These are phyloP conservation scores for Myriosclerotinia curreyana DNA, from an alignment of 2,329 filamentous ascomycete species.

Conservation along the genomic window DNA sequence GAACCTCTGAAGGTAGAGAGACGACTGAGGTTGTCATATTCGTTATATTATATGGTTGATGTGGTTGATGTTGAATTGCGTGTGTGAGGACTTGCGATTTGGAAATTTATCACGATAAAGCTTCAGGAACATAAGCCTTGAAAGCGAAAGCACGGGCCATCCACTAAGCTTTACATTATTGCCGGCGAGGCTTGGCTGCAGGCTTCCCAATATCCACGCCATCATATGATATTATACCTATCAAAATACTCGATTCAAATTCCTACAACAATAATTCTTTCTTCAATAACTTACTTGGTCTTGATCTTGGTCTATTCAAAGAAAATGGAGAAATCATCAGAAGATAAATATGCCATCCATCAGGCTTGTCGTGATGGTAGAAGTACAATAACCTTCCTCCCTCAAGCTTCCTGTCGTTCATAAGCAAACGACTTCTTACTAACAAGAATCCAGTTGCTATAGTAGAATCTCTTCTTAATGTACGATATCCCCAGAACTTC, in stretches of 20 bases:
- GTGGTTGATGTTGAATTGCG: slow-evolving; percentile 12
- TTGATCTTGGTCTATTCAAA: background rate
- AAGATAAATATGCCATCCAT: slow-evolving; percentile 76
- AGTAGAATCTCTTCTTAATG: slow-evolving; percentile 73
- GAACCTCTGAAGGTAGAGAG: slow-evolving; percentile 26
- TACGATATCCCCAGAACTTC: slow-evolving; percentile 41
- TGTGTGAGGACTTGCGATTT: slow-evolving; percentile 1
- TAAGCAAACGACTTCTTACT: slow-evolving; percentile 29
- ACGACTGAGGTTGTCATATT: slow-evolving; percentile 18
- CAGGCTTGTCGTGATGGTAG: slow-evolving; percentile 82
- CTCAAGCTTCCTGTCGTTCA: background rate
- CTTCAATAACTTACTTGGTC: too few relatives aligned
- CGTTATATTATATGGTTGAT: slow-evolving; percentile 6
- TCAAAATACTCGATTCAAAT: background rate
- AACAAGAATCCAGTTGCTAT: slow-evolving; percentile 52
- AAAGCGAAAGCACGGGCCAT: background rate
- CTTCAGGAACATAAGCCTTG: slow-evolving; percentile 17
- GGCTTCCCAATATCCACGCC: slow-evolving; percentile 15
- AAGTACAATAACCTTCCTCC: slow-evolving; percentile 52
- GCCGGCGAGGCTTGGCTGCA: slow-evolving; percentile 9
- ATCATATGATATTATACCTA: slow-evolving; percentile 5
- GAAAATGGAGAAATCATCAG: slow-evolving; percentile 25
- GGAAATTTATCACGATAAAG: slow-evolving; percentile 21
- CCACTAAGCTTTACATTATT: background rate
- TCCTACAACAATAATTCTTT: background rate